Evolutionary conservation across 352 stramenopile genomes (phyloP).

Genomic region (Pythium rishiriense): DNA sequence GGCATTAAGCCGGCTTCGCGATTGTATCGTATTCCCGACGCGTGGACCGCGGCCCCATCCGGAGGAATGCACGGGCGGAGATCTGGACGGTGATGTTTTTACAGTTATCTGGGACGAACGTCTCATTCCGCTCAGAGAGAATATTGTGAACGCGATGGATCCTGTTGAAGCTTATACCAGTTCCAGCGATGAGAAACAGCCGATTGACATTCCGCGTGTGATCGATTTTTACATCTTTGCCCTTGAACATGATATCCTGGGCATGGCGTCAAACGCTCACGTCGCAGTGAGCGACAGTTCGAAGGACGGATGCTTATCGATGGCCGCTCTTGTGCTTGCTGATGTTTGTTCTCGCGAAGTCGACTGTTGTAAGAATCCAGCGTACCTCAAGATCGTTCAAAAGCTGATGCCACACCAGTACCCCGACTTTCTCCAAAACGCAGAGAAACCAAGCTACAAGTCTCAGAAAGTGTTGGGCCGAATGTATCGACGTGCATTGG

Average conservation of each 20-base stretch:
- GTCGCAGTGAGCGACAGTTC: slow-evolving; percentile 58
- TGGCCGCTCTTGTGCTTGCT: slow-evolving; percentile 51
- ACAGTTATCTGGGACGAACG: slow-evolving; percentile 81
- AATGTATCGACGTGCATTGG: slow-evolving; percentile 68
- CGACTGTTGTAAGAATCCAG: slow-evolving; percentile 55
- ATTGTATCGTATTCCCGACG: slow-evolving; percentile 82
- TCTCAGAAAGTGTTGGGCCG: slow-evolving; percentile 75
- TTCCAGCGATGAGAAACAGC: slow-evolving; percentile 13
- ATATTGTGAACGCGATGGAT: slow-evolving; percentile 50
- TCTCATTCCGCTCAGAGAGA: slow-evolving; percentile 49
- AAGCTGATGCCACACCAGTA: slow-evolving; percentile 53
- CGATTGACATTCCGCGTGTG: slow-evolving; percentile 42
- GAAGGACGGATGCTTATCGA: slow-evolving; percentile 45
- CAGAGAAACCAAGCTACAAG: slow-evolving; percentile 57
- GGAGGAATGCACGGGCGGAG: slow-evolving; percentile 78
- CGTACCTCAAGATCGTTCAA: slow-evolving; percentile 54
- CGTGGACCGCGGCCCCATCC: slow-evolving; percentile 65
- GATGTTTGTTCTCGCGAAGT: slow-evolving; percentile 74
- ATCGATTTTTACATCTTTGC: slow-evolving; percentile 77
- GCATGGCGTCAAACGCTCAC: slow-evolving; percentile 77
- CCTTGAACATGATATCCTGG: slow-evolving; percentile 72
- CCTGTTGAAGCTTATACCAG: slow-evolving; percentile 33
- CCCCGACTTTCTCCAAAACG: slow-evolving; percentile 83
- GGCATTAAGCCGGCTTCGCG: slow-evolving; percentile 45
- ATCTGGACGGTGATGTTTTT: slow-evolving; percentile 83